Conservation (phyloP, 768 basidiomycete genomes). For the Stropharia rugosoannulata region DNA sequence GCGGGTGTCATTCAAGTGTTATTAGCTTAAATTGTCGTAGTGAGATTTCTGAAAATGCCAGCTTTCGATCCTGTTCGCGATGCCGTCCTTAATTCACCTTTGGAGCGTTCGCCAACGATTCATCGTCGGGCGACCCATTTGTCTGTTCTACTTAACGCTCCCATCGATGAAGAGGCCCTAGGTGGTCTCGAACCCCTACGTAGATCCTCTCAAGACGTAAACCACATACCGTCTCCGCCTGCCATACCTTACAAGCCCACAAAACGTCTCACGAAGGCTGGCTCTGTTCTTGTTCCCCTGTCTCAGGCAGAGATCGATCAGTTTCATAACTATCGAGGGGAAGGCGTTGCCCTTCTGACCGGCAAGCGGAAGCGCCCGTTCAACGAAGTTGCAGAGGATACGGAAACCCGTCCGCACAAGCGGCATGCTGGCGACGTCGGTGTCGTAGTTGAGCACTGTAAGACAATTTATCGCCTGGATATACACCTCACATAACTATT, state of each 20-base stretch:
- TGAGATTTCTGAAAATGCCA: conserved; percentile 35
- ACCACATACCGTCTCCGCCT: conserved; percentile 30
- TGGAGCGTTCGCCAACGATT: conserved; percentile 49
- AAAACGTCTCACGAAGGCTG: conserved; percentile 58
- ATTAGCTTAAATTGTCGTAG: conserved; percentile 5
- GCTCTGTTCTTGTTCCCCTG: conserved; percentile 64
- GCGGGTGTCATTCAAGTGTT: conserved; percentile 11
- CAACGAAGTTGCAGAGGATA: conserved; percentile 33
- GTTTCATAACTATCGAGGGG: conserved; percentile 56
- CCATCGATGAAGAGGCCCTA: conserved; percentile 22
- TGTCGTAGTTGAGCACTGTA: conserved; percentile 78
- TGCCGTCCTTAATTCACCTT: conserved; percentile 79
- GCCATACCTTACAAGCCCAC: conserved; percentile 63
- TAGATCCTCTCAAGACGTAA: conserved; percentile 24
- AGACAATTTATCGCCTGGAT: conserved; percentile 22
- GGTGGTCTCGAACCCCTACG: conserved; percentile 24
- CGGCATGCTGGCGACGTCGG: conserved; percentile 68
- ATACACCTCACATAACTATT: conserved; percentile 4
- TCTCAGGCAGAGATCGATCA: conserved; percentile 59
- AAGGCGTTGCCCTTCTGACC: conserved; percentile 49
- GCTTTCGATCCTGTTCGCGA: conserved; percentile 87
- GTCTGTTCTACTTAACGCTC: conserved; percentile 67
- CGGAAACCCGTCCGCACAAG: conserved; percentile 38
- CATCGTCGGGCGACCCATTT: conserved; percentile 71
- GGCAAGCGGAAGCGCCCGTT: conserved; percentile 52